Evolutionary conservation across 495 filamentous ascomycete genomes (phyloP), one percentile per base, ranked within the genome.

Genomic region (Aspergillus taichungensis): DNA sequence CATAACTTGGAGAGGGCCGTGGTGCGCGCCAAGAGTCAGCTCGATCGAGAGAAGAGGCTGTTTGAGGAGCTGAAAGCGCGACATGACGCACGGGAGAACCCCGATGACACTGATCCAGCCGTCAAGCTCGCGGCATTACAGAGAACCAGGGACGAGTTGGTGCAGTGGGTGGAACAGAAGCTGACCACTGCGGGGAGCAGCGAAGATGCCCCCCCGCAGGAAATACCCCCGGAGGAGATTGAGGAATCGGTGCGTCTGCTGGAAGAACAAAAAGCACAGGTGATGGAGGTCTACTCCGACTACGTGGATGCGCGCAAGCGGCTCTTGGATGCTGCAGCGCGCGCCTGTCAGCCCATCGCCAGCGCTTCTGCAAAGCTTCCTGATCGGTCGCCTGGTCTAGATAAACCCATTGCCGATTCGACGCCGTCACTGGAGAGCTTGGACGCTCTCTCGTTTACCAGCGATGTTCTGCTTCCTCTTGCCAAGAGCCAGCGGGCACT

Each of bases 121-220:
- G 45, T 69, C 30, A 73, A 68, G 45, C 39, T 50, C 3, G 42
- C 13, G 11, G 80, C 79, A 10, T 54, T 79, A 42, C 66, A 69
- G 42, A 57, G 57, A n/a, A 79, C 79, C 3, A 69, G 84, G 18
- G 73, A 78, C 53, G 80, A 79, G 40, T 63, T 88, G 43, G 82
- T 87, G 33, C 71, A 73, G 50, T 88, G 84, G 83, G 82, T 88
- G 14, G 83, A 88, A 56, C 66, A 71, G 9, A 82, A 84, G 47
- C 63, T 88, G 6, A 66, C 70, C 28, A 76, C 69, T 42, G 77
- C 76, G 14, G 67, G 66, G n/a, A 67, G 57, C 39, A 52, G 44
- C 1, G 65, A 62, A 12, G 67, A 67, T 38, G 66, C 57, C 8
- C 57, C 61, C 34, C 61, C 71, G 29, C 64, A 71, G 38, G 62